Base-by-base conservation (phyloP, 495 filamentous ascomycete species). In the Hypoxylon trugodes region DNA sequence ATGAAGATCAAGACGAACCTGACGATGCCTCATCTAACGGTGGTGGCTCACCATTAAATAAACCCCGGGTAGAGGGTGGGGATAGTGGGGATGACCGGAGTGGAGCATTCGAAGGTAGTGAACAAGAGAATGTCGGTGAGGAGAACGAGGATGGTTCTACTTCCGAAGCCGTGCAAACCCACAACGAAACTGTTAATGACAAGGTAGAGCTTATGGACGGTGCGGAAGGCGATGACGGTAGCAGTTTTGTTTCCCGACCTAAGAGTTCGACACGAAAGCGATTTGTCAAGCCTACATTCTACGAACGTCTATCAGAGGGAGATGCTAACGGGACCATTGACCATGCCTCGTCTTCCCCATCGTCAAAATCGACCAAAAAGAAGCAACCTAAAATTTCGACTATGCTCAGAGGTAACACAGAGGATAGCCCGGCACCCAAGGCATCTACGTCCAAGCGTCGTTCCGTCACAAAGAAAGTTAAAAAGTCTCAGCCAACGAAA, bases 221-320 rank as follows among this genome's bases (percentile, higher is more conserved):
- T 6, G 18, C 33, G 7, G 37, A 45, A 7, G 13, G 5, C 15
- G 4, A 26, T 28, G 25, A 12, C 7, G 15, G 18, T 9, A 52
- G 28, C 10, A n/a, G 22, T 18, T 26, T 12, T 10, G 16, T 30
- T 32, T 53, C 37, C 3, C 41, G 37, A 30, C 30, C 58, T 12
- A 70, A 48, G 30, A 21, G 33, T 10, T 65, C 59, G 4, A 43
- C 58, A 32, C 55, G 67, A 49, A 73, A 69, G 19, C 70, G 70
- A 19, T 13, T 68, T 2, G 61, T 28, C 1, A 73, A 70, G 37
- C 65, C 54, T 1, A 52, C 52, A n/a, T 73, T 61, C 36, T 70
- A 49, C n/a, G 58, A 56, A 40, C 70, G 64, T 10, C 28, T 58
- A n/a, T 50, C 40, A 21, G 63, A 67, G 2, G 52, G 26, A 28